phyloP scores from a whole-genome alignment of 371 early-diverging fungal genomes.

The Mortierella sp. region DNA sequence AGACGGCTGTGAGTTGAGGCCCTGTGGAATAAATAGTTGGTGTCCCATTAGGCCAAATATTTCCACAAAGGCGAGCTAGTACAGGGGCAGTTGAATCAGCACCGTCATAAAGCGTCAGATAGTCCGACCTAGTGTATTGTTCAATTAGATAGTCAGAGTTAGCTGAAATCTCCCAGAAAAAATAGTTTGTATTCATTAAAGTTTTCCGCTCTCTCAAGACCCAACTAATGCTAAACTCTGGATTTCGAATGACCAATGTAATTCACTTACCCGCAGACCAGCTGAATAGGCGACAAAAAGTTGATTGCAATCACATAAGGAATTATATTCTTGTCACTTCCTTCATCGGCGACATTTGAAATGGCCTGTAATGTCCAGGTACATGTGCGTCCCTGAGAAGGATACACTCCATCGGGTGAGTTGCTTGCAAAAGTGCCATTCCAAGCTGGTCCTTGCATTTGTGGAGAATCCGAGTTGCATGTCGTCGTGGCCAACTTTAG shows the following conservation, averaged over 20 bases:
- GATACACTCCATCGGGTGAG: conserved; percentile 40
- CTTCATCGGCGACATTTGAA: conserved; percentile 1
- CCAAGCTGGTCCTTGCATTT: conserved; percentile 34
- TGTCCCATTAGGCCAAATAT: conserved; percentile 16
- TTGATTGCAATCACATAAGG: conserved; percentile 42
- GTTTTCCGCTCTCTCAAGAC: background rate
- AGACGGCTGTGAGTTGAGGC: conserved; percentile 43
- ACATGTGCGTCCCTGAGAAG: conserved; percentile 24
- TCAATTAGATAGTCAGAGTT: background rate
- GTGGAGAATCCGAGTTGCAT: conserved; percentile 28
- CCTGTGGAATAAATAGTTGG: conserved; percentile 50
- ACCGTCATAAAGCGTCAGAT: conserved; percentile 54
- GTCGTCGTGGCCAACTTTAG: conserved; percentile 16
- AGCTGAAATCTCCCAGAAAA: background rate
- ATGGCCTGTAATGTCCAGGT: conserved; percentile 37
- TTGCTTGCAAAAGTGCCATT: conserved; percentile 49
- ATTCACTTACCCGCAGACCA: conserved; percentile 57
- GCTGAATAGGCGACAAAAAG: conserved; percentile 37
- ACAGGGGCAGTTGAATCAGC: conserved; percentile 30
- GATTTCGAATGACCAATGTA: background rate
- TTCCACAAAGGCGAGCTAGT: conserved; percentile 46
- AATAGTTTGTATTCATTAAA: background rate
- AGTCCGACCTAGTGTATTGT: conserved; percentile 32
- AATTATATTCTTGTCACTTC: background rate
- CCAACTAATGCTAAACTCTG: background rate